Evolutionary conservation across 208 protist genomes (phyloP), one percentile per base, ranked within the genome.

Genomic region (Trypanosoma scelopori): DNA sequence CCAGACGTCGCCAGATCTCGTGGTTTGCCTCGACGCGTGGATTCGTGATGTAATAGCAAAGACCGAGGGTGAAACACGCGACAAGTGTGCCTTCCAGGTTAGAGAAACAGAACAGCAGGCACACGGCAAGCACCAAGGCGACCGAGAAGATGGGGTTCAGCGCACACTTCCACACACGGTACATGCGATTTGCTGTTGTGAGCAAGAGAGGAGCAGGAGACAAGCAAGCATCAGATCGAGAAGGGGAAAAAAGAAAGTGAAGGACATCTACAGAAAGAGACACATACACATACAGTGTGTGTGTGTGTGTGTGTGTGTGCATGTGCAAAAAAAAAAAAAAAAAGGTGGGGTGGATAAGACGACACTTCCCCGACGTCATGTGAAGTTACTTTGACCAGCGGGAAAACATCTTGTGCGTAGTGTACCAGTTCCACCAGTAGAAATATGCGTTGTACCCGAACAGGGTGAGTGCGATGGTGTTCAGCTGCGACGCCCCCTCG

Each of bases 391-490:
- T 53, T 37, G 46, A 41, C 45, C 25, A 41, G 1, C 27, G 30
- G 18, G 42, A 39, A 13, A 68, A 59, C 49, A 64, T 30, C n/a
- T 71, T 65, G 67, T 55, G 78, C n/a, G 76, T 87, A 5, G 65
- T 66, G 63, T 89, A 81, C 55, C 82, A 92, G 52, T 81, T 74
- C 15, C 73, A 65, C 42, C 77, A 78, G 58, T 88, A 87, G 27
- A 81, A 50, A 5, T 65, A 60, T 5, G 65, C 69, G 65, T 86
- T 89, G 61, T 71, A 80, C 5, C 64, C 23, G 46, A 83, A 71
- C 25, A 89, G 75, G n/a, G 79, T 79, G 41, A 92, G 79, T 16
- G 75, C 28, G 23, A 92, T 79, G 1, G 86, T 92, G 69, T 85
- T 81, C 3, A 76, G 18, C 49, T 83, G 72, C 27, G 78, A 77